phyloP scores from a whole-genome alignment of 441 rosid species.

The Caryocar brasiliense region DNA sequence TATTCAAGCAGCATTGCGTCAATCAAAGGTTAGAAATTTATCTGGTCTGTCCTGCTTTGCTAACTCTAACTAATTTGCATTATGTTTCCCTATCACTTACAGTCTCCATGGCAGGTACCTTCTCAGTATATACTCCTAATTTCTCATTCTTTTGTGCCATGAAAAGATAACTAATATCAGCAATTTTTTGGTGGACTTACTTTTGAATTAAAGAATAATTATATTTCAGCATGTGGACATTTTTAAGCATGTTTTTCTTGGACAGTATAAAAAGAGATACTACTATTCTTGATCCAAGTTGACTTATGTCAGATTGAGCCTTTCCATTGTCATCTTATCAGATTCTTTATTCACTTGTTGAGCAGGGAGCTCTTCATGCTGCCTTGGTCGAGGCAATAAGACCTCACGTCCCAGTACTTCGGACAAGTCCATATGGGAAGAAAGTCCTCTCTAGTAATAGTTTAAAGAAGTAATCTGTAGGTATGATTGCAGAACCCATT shows the following conservation, averaged over 20 bases:
- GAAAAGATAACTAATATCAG: too few relatives aligned
- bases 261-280: too few relatives aligned
- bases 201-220: too few relatives aligned
- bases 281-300: too few relatives aligned
- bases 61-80: background rate
- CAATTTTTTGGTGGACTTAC: too few relatives aligned
- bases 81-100: too few relatives aligned
- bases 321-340: background rate
- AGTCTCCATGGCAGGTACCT: too few relatives aligned
- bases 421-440: constrained; percentile 73
- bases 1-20: constrained; percentile 69
- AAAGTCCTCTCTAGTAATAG: constrained; percentile 57
- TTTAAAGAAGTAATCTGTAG: constrained; percentile 44
- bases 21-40: constrained; percentile 42
- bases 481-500: constrained; percentile 6
- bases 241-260: too few relatives aligned
- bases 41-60: background rate
- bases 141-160: too few relatives aligned
- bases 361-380: constrained; percentile 53
- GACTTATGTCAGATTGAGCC: too few relatives aligned
- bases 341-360: constrained; percentile 4
- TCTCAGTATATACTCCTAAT: too few relatives aligned
- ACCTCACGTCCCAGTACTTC: constrained; percentile 46
- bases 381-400: constrained; percentile 61
- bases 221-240: too few relatives aligned